Conservation (phyloP, 371 early-diverging fungal genomes). For the Mucor racemosus region DNA sequence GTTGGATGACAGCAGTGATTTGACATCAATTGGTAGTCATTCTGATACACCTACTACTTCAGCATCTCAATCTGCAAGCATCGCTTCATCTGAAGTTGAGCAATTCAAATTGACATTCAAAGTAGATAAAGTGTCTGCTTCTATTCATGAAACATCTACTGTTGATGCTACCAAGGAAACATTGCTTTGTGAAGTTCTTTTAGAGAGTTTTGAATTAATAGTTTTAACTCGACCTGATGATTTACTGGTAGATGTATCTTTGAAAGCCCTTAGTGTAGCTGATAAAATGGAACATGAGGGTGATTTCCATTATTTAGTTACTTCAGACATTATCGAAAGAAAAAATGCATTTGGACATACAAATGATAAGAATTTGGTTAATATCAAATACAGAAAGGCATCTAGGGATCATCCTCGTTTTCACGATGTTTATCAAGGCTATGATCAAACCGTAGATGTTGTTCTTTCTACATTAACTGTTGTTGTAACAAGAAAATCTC, state of each 20-base stretch:
- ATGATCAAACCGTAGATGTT: conserved; percentile 74
- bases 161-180: conserved; percentile 38
- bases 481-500: conserved; percentile 71
- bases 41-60: conserved; percentile 14
- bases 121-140: conserved; percentile 73
- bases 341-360: neutral
- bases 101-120: conserved; percentile 74
- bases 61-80: conserved; percentile 17
- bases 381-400: conserved; percentile 64
- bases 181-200: conserved; percentile 55
- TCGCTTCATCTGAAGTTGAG: conserved; percentile 50
- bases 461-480: conserved; percentile 73
- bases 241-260: conserved; percentile 62
- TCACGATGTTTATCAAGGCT: conserved; percentile 53
- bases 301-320: conserved; percentile 67
- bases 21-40: conserved; percentile 23
- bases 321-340: conserved; percentile 54
- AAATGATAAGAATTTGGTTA: conserved; percentile 51
- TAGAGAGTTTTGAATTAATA: conserved; percentile 62
- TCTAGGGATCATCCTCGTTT: conserved; percentile 67
- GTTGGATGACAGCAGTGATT: conserved; percentile 26
- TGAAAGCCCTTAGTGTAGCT: conserved; percentile 65
- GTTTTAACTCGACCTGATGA: conserved; percentile 65
- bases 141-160: conserved; percentile 60
- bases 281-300: conserved; percentile 59